A percentile compares a stretch with the other conserved stretches of the same genome.
Evolutionary conservation across 768 basidiomycete species (phyloP).

Genomic region (Psilocybe cubensis): DNA sequence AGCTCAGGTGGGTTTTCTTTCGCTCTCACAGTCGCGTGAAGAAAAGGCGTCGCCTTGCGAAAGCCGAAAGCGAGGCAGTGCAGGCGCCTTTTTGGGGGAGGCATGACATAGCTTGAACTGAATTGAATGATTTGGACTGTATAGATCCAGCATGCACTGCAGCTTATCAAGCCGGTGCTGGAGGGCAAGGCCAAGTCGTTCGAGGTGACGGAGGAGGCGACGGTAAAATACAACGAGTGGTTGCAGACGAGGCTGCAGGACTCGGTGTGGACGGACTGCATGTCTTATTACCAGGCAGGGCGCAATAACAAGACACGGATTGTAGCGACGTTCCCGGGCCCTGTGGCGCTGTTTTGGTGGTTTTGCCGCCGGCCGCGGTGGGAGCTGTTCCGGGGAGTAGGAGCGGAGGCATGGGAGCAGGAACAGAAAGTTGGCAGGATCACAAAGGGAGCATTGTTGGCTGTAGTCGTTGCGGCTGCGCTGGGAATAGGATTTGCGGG

Average conservation of each 20-base stretch:
- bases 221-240: slow-evolving; percentile 54
- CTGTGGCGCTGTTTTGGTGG: slow-evolving; percentile 57
- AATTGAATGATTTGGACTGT: too few species aligned
- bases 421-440: slow-evolving; percentile 26
- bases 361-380: slow-evolving; percentile 43
- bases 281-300: slow-evolving; percentile 53
- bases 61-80: not conserved
- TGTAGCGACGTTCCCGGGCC: slow-evolving; percentile 57
- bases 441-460: slow-evolving; percentile 24
- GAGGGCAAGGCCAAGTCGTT: slow-evolving; percentile 51
- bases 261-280: slow-evolving; percentile 58
- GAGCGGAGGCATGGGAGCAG: slow-evolving; percentile 41
- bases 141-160: slow-evolving; percentile 53
- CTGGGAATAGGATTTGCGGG: slow-evolving; percentile 21
- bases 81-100: too few species aligned
- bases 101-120: not conserved
- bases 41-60: too few species aligned
- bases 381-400: slow-evolving; percentile 45
- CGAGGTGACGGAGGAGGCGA: slow-evolving; percentile 48
- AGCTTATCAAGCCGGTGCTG: slow-evolving; percentile 57
- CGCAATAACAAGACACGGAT: slow-evolving; percentile 42
- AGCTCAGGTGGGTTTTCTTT: slow-evolving; percentile 49
- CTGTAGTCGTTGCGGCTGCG: slow-evolving; percentile 25
- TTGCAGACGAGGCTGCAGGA: slow-evolving; percentile 48
- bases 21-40: slow-evolving; percentile 17